These are phyloP conservation scores for Mortierella sp. DNA, from an alignment of 371 early-diverging fungal species.

Conservation along the genomic window DNA sequence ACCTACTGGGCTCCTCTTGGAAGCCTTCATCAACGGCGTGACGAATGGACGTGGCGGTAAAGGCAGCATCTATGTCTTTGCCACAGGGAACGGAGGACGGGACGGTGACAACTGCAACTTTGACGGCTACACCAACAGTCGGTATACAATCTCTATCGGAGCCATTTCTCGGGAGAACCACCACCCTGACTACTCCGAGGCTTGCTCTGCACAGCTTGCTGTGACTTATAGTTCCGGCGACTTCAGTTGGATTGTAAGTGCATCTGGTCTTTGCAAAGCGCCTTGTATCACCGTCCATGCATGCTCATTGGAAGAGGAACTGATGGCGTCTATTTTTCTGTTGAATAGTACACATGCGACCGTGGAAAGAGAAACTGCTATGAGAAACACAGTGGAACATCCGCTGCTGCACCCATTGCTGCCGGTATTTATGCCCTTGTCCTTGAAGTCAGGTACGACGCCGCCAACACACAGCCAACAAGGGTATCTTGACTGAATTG, in stretches of 20 bases:
- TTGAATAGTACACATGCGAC: constrained; percentile 87
- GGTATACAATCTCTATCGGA: constrained; percentile 94
- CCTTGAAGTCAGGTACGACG: constrained; percentile 66
- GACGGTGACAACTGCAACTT: constrained; percentile 93
- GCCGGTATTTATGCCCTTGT: constrained; percentile 95
- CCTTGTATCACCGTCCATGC: neutral
- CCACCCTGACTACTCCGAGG: constrained; percentile 90
- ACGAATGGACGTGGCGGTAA: constrained; percentile 84
- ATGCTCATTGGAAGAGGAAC: neutral
- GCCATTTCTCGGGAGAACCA: constrained; percentile 83
- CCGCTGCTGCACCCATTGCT: constrained; percentile 97
- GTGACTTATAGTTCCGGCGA: constrained; percentile 91
- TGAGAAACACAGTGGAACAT: constrained; percentile 92
- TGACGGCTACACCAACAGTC: constrained; percentile 96
- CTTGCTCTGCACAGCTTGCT: constrained; percentile 89
- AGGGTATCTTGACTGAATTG: neutral
- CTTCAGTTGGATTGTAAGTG: constrained; percentile 78
- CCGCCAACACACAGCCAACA: neutral
- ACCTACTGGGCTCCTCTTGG: constrained; percentile 79
- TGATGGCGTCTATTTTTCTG: neutral
- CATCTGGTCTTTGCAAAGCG: too few species aligned
- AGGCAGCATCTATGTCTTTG: constrained; percentile 95
- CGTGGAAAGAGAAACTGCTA: constrained; percentile 80
- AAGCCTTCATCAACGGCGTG: constrained; percentile 89
- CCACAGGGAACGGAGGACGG: constrained; percentile 93